Evolutionary conservation across 148 eudicot species (phyloP), one percentile per base, ranked within the genome.

Genomic region (Arctostaphylos glauca): DNA sequence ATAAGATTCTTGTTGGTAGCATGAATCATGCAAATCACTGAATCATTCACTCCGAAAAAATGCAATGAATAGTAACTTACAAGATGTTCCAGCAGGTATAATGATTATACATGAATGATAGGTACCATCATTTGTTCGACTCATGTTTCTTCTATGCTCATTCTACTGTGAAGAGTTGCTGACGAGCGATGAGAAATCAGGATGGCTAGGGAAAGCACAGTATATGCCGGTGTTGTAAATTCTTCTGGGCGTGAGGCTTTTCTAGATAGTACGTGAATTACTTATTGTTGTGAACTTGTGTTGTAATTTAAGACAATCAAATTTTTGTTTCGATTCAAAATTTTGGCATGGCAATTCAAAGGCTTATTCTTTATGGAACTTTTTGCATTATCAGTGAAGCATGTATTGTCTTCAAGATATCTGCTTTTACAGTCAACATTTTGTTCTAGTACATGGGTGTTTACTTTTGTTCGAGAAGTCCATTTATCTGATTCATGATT

Each of bases 101-200:
- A 73, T 19, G 76, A 44, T 48, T 73, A 46, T 14, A 73, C n/a
- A 73, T 73, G 21, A 73, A 46, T 73, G 53, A 46, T 73, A 47
- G 76, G 76, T 3, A 1, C 23, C 50, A 5, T 5, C 2, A 19
- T 46, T 16, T 73, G 13, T 73, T 41, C 2, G 1, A 16, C 43
- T 43, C 5, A 15, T 46, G 21, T 18, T 47, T 5, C 23, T 18
- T 9, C 50, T 19, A 46, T 18, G 78, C 16, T 50, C 78, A 23
- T 50, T 44, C 59, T 14, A 13, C 56, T 10, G 14, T 12, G 7
- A 75, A 50, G 58, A 52, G 56, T 31, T 31, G 44, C 41, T 0
- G 16, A 12, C 25, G 44, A 1, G 25, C 0, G 16, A 12, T 66
- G 44, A 1, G 25, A 31, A 66, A 31, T 31, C 38, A 31, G 38